phyloP scores from a whole-genome alignment of 1,284 basidiomycete species.

The Gastroboletus turbinatus region DNA sequence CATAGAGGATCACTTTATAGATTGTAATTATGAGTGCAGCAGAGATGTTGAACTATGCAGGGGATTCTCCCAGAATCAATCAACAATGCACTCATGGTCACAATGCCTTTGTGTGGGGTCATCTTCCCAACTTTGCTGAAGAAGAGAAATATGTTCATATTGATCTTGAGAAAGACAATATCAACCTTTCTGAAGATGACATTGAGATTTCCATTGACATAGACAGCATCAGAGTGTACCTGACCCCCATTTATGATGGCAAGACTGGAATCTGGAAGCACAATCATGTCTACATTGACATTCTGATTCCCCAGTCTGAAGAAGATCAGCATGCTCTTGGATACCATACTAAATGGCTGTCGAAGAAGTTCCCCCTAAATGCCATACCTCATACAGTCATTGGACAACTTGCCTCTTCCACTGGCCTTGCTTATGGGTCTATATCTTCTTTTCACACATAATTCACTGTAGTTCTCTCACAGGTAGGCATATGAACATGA shows the following conservation, averaged over 20 bases:
- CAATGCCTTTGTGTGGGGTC: slow-evolving; percentile 8
- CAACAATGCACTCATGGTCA: not conserved
- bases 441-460: slow-evolving; percentile 19
- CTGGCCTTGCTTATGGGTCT: slow-evolving; percentile 3
- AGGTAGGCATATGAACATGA: slow-evolving; percentile 1
- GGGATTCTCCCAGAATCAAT: no score
- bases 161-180: slow-evolving; percentile 5
- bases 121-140: not conserved
- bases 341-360: slow-evolving; percentile 7
- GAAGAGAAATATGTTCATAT: slow-evolving; percentile 1
- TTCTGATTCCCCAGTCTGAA: slow-evolving; percentile 14
- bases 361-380: not conserved
- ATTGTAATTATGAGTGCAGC: not conserved
- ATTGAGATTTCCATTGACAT: slow-evolving; percentile 12
- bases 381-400: slow-evolving; percentile 8
- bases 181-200: not conserved
- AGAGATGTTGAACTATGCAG: slow-evolving; percentile 12
- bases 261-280: slow-evolving; percentile 5
- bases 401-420: not conserved
- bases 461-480: slow-evolving; percentile 9
- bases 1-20: not conserved
- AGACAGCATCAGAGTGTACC: slow-evolving; percentile 13
- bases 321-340: not conserved
- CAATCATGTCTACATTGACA: slow-evolving; percentile 13
- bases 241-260: slow-evolving; percentile 1